phyloP scores from a whole-genome alignment of 768 basidiomycete species.

The Sporobolomyces roseus region DNA sequence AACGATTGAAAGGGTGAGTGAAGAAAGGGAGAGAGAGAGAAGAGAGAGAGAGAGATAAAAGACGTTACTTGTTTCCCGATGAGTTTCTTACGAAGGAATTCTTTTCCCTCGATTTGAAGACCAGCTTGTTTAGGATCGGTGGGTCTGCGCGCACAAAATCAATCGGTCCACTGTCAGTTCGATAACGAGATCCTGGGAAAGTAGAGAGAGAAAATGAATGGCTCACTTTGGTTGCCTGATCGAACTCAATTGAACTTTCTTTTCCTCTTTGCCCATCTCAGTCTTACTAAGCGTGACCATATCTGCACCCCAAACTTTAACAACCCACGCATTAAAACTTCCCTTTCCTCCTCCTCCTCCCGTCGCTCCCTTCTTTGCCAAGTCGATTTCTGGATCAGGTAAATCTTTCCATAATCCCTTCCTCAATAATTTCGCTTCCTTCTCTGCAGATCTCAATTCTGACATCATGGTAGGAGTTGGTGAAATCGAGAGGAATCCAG shows the following conservation, averaged over 20 bases:
- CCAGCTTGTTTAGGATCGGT: constrained; percentile 80
- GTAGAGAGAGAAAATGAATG: background rate
- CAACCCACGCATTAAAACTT: constrained; percentile 53
- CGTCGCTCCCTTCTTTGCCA: constrained; percentile 48
- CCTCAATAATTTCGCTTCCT: constrained; percentile 68
- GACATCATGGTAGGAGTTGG: constrained; percentile 59
- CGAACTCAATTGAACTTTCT: constrained; percentile 79
- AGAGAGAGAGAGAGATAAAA: background rate
- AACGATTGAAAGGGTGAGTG: background rate
- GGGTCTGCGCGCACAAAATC: constrained; percentile 49
- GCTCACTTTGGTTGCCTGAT: constrained; percentile 52
- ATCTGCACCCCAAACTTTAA: constrained; percentile 87
- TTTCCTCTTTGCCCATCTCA: constrained; percentile 66
- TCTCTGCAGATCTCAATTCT: constrained; percentile 77
- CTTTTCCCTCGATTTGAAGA: constrained; percentile 86
- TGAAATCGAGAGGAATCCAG: constrained; percentile 76
- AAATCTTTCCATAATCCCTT: constrained; percentile 65
- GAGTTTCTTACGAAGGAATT: constrained; percentile 83
- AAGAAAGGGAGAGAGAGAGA: background rate
- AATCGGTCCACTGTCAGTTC: no score
- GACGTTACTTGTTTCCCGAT: constrained; percentile 80
- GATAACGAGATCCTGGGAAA: background rate
- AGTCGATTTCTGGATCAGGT: constrained; percentile 50
- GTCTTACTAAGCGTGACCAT: constrained; percentile 56
- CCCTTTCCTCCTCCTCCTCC: constrained; percentile 61